Percentiles rank a stretch among this genome's conserved stretches.
These are phyloP conservation scores for Solanum appendiculatum DNA, from an alignment of 257 asterid species.

Conservation along the genomic window DNA sequence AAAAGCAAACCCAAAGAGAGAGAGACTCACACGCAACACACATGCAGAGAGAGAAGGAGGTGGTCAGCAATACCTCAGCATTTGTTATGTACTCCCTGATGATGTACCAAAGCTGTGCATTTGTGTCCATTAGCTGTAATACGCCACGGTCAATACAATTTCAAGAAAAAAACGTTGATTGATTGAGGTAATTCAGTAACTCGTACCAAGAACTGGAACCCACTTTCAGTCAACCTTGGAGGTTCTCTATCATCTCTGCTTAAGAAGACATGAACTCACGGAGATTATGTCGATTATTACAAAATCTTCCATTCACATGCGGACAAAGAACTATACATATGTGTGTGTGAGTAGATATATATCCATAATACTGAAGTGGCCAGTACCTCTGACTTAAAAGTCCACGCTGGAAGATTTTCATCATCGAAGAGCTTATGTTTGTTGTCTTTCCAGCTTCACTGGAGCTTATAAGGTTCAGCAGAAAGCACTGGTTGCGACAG, in stretches of 20 bases:
- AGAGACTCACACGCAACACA: neutral
- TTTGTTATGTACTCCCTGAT: constrained; percentile 91
- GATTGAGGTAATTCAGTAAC: constrained; percentile 8
- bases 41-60: neutral
- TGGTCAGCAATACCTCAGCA: constrained; percentile 54
- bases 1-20: neutral
- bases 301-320: neutral
- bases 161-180: constrained; percentile 2
- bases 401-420: constrained; percentile 94
- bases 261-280: constrained; percentile 14
- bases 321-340: neutral
- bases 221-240: constrained; percentile 83
- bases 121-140: constrained; percentile 92
- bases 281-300: constrained; percentile 7
- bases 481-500: constrained; percentile 64
- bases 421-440: constrained; percentile 86
- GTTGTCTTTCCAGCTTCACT: constrained; percentile 72
- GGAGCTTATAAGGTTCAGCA: constrained; percentile 95
- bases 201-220: constrained; percentile 94
- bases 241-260: constrained; percentile 88
- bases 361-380: constrained; percentile 4
- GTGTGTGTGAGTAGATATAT: neutral
- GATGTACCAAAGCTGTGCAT: constrained; percentile 98
- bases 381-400: constrained; percentile 86
- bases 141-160: constrained; percentile 23